Evolutionary conservation across 1,139 yeast genomes (phyloP), one percentile per base, ranked within the genome.

Genomic region (Scheffersomyces lignicola): DNA sequence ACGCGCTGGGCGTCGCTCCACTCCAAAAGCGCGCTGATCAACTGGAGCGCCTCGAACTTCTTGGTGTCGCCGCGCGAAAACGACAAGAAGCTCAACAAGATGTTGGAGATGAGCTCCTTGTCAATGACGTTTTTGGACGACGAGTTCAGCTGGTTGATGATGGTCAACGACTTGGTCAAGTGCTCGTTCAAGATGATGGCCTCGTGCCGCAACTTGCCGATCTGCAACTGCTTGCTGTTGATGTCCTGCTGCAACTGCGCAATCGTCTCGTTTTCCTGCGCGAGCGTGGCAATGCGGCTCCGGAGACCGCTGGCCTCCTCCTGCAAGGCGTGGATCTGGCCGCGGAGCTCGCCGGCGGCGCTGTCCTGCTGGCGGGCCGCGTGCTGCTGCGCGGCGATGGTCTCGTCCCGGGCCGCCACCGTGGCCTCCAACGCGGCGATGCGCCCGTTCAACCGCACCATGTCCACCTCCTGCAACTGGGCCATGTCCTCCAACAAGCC

Each of bases 121-220:
- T 90, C 97, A 1, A 90, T 88, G 6, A 83, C 73, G 12, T 26
- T 26, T 38, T 84, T 89, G 31, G 65, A 58, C 3, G 82, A 73
- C 37, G 85, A 89, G 33, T 66, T 58, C 5, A 86, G 78, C 51
- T 89, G 89, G 40, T 92, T 79, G 58, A 90, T 67, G 72, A 69
- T 66, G 12, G 89, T 79, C 40, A 94, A 63, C 2, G 97, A 95
- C 54, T 92, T 90, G 12, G 96, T 89, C 39, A 92, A 65, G 62
- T 92, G 98, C 54, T 92, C 98, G 56, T 92, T 92, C 38, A 90
- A 65, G 21, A 88, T 87, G n/a, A 92, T 92, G 2, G 96, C 95
- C 59, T 92, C 97, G 55, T 92, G 97, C 37, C 97, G 78, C 36
- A 92, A 71, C 55, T 92, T 92, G 4, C 97, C 97, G 34, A 92